Base-by-base conservation (phyloP, 352 stramenopile genomes). In the Globisporangium spinosum region DNA sequence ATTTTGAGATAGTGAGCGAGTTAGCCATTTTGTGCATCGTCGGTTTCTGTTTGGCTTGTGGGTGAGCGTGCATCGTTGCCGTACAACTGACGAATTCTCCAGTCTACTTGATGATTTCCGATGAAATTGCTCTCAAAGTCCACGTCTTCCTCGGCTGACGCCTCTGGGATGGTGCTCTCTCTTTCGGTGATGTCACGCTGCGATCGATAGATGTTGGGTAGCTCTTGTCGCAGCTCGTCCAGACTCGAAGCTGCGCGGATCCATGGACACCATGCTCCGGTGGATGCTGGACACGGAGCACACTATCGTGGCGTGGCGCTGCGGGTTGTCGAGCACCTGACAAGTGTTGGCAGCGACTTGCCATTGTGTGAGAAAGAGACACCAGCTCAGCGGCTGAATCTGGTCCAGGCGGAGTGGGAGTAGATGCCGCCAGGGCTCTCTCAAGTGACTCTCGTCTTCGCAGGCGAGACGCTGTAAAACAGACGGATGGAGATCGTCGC, bases 351-450 rank as follows among this genome's bases (percentile, higher is more conserved):
- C 58, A 20, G 71, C 62, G 27, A 74, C 71, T 5, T 78, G 75
- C 82, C 82, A 90, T 49, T 80, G 82, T 3, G 79, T 71, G 29
- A 90, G 73, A 55, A 89, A 87, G 0, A 82, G 57, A 3, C 73
- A 63, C 82, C 82, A 90, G 47, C 76, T 88, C 27, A 90, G 61
- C 0, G 77, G 74, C 17, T 70, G 62, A 22, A 86, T 65, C 25
- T 83, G 70, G 4, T 82, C 68, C 2, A 86, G 53, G 10, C 74
- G 64, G 8, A 82, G 64, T 1, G 58, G 34, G 6, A 85, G 72
- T n/a, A 81, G 68, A 49, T 68, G 64, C 10, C 70, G 60, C 76
- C 71, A 79, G 17, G 67, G 70, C 27, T 65, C 67, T 7, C 70
- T 57, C 23, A 73, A 58, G 32, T 56, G 29, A 32, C 22, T n/a